phyloP scores from a whole-genome alignment of 225 moss, liverwort and hornwort species.

The Ulota crispa region DNA sequence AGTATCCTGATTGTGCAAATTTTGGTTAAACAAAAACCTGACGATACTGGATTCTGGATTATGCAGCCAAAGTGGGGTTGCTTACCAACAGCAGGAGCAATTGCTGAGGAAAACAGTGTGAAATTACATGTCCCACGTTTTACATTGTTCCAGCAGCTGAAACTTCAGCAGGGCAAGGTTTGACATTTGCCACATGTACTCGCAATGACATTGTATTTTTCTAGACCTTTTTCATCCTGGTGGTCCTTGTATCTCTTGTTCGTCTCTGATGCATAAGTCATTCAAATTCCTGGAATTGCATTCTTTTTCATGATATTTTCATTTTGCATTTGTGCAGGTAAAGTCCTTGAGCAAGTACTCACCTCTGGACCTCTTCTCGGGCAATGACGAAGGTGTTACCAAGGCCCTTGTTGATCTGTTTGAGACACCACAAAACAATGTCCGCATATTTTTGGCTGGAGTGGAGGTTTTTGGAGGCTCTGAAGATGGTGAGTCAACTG shows the following conservation, averaged over 20 bases:
- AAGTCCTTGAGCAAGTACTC: conserved; percentile 69
- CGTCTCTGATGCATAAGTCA: background rate
- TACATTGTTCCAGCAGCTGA: conserved; percentile 67
- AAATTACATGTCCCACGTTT: conserved; percentile 72
- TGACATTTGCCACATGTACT: background rate
- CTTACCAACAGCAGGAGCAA: conserved; percentile 55
- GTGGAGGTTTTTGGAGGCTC: conserved; percentile 62
- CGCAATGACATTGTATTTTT: background rate
- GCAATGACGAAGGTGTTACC: conserved; percentile 51
- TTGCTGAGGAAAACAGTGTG: conserved; percentile 48
- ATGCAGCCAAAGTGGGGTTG: conserved; percentile 94
- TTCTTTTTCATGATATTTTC: conserved; percentile 13
- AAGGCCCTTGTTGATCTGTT: conserved; percentile 68
- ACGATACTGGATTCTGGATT: conserved; percentile 5
- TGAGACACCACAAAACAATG: conserved; percentile 86
- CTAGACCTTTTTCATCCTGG: background rate
- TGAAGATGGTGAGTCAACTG: conserved; percentile 35
- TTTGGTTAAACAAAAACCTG: background rate
- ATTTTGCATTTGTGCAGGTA: conserved; percentile 43
- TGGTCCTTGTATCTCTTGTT: background rate
- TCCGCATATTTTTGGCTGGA: conserved; percentile 71
- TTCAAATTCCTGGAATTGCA: background rate
- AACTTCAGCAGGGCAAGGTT: conserved; percentile 75
- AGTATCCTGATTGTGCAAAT: background rate
- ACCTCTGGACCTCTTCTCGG: conserved; percentile 81